These are phyloP conservation scores for Aspergillus biplanus DNA, from an alignment of 495 filamentous ascomycete species.

Conservation along the genomic window DNA sequence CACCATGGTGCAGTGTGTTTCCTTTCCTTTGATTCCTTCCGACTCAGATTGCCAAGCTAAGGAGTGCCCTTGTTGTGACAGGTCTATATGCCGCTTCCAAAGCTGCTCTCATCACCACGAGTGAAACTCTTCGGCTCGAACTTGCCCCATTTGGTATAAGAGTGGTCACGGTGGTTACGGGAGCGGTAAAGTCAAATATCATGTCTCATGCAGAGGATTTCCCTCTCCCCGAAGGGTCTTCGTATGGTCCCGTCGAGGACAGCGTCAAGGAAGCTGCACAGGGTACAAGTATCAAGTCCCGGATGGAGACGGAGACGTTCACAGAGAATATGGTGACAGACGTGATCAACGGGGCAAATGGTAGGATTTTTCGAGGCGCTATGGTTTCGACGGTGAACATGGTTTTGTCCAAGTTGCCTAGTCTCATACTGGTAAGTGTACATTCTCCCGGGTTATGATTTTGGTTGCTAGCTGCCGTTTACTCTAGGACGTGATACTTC, in stretches of 20 bases:
- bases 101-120: slow-evolving; percentile 52
- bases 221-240: neutral
- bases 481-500: neutral
- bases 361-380: neutral
- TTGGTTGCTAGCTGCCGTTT: neutral
- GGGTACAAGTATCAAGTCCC: neutral
- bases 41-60: too few relatives aligned
- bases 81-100: slow-evolving; percentile 56
- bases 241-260: neutral
- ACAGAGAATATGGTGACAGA: neutral
- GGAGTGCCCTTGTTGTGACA: too few relatives aligned
- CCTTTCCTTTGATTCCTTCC: neutral
- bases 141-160: slow-evolving; percentile 57
- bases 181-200: neutral
- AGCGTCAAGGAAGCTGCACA: neutral
- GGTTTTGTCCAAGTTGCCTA: slow-evolving; percentile 5
- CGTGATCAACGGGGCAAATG: neutral
- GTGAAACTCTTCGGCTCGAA: slow-evolving; percentile 56
- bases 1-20: slow-evolving; percentile 14
- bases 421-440: neutral
- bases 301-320: slow-evolving; percentile 1
- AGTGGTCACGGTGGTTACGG: slow-evolving; percentile 50
- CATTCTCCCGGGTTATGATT: too few relatives aligned
- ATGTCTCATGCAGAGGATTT: neutral
- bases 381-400: slow-evolving; percentile 5